Percentiles rank a stretch among this genome's conserved stretches.
Conservation (phyloP, 1,284 basidiomycete genomes). For the Apiotrichum mycotoxinovorans region DNA sequence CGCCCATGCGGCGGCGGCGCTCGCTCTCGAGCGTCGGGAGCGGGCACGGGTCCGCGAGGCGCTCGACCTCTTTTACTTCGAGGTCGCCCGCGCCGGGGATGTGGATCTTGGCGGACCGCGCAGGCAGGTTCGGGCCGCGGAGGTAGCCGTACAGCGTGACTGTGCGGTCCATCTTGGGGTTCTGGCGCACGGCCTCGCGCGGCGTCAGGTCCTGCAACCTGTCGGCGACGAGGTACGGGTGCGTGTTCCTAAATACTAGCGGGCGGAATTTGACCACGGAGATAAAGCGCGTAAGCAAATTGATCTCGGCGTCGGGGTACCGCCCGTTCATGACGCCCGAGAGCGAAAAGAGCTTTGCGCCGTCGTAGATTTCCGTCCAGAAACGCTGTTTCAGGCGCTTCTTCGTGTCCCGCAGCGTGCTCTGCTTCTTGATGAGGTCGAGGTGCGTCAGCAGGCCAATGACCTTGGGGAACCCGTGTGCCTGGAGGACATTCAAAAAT, state of each 20-base stretch:
- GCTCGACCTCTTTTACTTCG: constrained; percentile 67
- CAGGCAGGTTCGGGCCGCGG: constrained; percentile 80
- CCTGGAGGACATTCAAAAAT: constrained; percentile 93
- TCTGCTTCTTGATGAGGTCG: constrained; percentile 92
- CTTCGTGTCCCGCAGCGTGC: constrained; percentile 84
- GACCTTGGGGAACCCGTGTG: constrained; percentile 97
- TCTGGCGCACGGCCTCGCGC: constrained; percentile 72
- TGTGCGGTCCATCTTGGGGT: constrained; percentile 76
- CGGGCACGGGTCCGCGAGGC: constrained; percentile 89
- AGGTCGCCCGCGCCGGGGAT: constrained; percentile 92
- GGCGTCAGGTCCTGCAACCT: constrained; percentile 93
- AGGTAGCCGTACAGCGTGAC: constrained; percentile 95
- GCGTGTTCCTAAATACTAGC: constrained; percentile 86
- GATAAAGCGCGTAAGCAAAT: constrained; percentile 94
- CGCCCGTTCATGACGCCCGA: constrained; percentile 97
- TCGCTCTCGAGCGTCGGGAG: constrained; percentile 88
- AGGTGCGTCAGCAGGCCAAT: constrained; percentile 95
- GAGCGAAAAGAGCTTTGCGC: constrained; percentile 97
- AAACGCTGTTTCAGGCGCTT: constrained; percentile 97
- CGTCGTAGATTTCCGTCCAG: constrained; percentile 99
- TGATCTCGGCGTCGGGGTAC: constrained; percentile 94
- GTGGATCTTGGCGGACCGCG: constrained; percentile 76
- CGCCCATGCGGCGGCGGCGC: constrained; percentile 85
- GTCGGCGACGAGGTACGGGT: constrained; percentile 95
- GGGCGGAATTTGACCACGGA: constrained; percentile 98